phyloP scores from a whole-genome alignment of 345 rosid species.

The Corchorus olitorius region DNA sequence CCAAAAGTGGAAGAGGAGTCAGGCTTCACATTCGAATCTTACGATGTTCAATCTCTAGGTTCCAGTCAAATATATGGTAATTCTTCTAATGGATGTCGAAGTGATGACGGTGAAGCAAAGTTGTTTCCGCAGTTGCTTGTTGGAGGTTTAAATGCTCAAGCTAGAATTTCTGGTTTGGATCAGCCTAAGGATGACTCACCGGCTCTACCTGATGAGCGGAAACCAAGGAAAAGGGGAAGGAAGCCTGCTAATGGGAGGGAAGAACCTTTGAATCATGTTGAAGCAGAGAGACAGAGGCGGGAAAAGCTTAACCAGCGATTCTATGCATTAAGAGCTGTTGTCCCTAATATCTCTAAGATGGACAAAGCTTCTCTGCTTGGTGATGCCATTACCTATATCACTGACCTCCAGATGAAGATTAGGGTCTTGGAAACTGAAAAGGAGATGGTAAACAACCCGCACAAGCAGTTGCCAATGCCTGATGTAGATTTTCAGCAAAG shows the following conservation, averaged over 20 bases:
- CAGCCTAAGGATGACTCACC: constrained; percentile 66
- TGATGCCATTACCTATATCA: constrained; percentile 81
- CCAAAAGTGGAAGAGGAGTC: constrained; percentile 89
- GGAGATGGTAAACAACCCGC: constrained; percentile 46
- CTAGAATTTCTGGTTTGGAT: constrained; percentile 45
- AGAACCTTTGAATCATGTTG: constrained; percentile 93
- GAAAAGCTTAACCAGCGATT: constrained; percentile 97
- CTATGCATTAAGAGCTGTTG: constrained; percentile 88
- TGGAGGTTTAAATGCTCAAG: constrained; percentile 44
- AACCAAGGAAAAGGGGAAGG: constrained; percentile 95
- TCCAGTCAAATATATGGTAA: constrained; percentile 60
- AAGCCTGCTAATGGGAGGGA: constrained; percentile 98
- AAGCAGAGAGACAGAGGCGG: constrained; percentile 95
- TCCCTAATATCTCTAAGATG: constrained; percentile 96
- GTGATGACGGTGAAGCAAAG: constrained; percentile 48
- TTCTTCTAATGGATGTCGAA: constrained; percentile 48
- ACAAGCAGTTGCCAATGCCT: constrained; percentile 44
- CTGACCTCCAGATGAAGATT: constrained; percentile 79
- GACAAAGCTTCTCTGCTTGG: constrained; percentile 94
- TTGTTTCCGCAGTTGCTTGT: constrained; percentile 48
- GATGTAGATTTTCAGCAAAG: constrained; percentile 75
- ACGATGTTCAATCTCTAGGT: constrained; percentile 48
- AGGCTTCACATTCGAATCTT: constrained; percentile 58
- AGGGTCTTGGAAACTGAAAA: constrained; percentile 77
- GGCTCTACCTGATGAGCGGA: constrained; percentile 64